Percentiles rank a stretch among this genome's conserved stretches.
These are phyloP conservation scores for Aspergillus tamarii DNA, from an alignment of 2,329 filamentous ascomycete species.

Conservation along the genomic window DNA sequence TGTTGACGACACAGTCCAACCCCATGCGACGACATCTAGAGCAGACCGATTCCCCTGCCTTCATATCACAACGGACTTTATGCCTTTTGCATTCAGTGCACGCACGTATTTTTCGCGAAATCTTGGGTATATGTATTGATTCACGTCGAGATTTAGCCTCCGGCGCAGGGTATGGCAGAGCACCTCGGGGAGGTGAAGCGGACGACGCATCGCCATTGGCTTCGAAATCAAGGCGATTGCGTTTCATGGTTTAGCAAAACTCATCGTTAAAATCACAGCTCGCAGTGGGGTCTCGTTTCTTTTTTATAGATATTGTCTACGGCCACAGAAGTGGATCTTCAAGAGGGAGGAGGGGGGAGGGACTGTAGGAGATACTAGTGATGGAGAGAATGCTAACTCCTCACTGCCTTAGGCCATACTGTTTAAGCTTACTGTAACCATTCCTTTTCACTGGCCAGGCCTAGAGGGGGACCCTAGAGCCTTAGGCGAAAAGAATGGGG, in stretches of 20 bases:
- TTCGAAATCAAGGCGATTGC: constrained; percentile 43
- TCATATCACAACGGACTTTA: constrained; percentile 60
- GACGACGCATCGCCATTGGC: constrained; percentile 41
- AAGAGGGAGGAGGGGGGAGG: background rate
- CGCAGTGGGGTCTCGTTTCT: constrained; percentile 18
- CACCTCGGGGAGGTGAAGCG: constrained; percentile 35
- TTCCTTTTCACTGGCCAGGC: background rate
- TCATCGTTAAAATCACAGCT: constrained; percentile 28
- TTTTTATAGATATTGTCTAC: background rate
- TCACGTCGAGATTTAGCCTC: constrained; percentile 33
- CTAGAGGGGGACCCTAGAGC: background rate
- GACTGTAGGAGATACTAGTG: background rate
- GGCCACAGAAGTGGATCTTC: background rate
- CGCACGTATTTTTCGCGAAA: constrained; percentile 51
- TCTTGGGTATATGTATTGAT: constrained; percentile 41
- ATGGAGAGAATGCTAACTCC: background rate
- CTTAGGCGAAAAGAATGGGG: background rate
- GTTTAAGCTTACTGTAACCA: background rate
- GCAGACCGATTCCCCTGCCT: constrained; percentile 51
- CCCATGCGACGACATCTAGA: constrained; percentile 54
- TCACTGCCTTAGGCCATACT: background rate
- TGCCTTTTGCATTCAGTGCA: constrained; percentile 59
- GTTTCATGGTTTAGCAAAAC: constrained; percentile 38
- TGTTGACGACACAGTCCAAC: constrained; percentile 56
- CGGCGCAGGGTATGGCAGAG: constrained; percentile 22